Base-by-base conservation (phyloP, 2,329 filamentous ascomycete species). In the Aspergillus ruber region DNA sequence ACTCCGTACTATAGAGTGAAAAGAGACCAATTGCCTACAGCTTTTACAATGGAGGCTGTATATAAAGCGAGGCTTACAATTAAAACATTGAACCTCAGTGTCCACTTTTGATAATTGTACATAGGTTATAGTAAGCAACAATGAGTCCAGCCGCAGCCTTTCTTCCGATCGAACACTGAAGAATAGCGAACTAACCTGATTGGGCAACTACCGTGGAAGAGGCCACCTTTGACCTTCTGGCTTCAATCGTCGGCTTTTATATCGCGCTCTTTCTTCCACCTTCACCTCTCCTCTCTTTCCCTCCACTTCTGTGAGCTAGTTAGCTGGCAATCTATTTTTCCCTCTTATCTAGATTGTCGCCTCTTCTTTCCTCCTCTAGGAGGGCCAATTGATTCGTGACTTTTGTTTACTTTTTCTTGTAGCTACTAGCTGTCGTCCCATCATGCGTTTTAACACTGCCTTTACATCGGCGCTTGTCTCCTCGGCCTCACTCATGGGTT, bases 361-460 rank as follows among this genome's bases (percentile, higher is more conserved):
- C 47, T 48, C 17, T 46, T 21, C 21, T 43, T 42, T 44, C 48
- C 10, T 20, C 18, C 48, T 51, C 48, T 44, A 45, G 51, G 56
- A 53, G 54, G 56, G 40, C 43, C 53, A 56, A 59, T 57, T 50
- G 49, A 43, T 54, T 45, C 43, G 42, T 50, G 49, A 43, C 43
- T 52, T 56, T 50, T 55, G 42, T 48, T 53, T 53, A 43, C 53
- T 55, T 51, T 36, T 47, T 49, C 38, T 53, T 42, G 42, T 29
- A 53, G 50, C 51, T 56, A 49, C 56, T 53, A 56, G 56, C 57
- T 57, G 42, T 52, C 54, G 44, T 54, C 64, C 25, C 78, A 83
- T 65, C 66, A 94, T 95, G 89, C 88, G 86, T 82, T 83, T 95
- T 74, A 85, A 86, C 74, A 77, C 86, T 69, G 82, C 86, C 65